Conservation (phyloP, 345 rosid species). For the Rubroshorea leprosula region DNA sequence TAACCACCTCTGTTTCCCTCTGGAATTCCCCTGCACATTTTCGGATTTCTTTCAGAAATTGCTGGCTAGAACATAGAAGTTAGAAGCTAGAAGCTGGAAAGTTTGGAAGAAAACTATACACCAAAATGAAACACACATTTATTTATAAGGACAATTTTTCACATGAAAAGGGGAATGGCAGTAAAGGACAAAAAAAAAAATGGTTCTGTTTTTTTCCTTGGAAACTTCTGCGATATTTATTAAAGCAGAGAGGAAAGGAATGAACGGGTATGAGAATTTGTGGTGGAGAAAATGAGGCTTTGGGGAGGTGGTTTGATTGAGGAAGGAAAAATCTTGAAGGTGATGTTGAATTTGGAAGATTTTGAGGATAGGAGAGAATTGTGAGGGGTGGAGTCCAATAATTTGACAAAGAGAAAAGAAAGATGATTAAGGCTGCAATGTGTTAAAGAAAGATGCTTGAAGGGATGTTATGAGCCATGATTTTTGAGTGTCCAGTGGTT, state of each 20-base stretch:
- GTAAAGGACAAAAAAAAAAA: conserved; percentile 15
- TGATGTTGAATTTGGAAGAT: background rate
- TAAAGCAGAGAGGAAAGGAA: background rate
- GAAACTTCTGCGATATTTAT: conserved; percentile 1
- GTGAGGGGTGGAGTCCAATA: conserved; percentile 5
- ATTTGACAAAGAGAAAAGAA: background rate
- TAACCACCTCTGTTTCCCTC: conserved; percentile 16
- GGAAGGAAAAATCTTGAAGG: background rate
- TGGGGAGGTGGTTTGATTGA: background rate
- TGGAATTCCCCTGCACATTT: conserved; percentile 51
- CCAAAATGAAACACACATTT: background rate
- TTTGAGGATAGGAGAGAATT: background rate
- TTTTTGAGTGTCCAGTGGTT: conserved; percentile 34
- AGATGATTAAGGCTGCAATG: conserved; percentile 14
- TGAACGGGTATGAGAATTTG: conserved; percentile 14
- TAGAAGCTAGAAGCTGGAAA: background rate
- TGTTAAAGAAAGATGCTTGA: conserved; percentile 20
- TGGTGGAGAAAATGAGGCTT: conserved; percentile 24
- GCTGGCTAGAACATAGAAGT: no score
- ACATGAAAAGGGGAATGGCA: conserved; percentile 15
- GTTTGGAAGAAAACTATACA: conserved; percentile 1
- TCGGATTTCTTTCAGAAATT: background rate
- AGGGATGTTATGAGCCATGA: conserved; percentile 19
- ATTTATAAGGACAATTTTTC: conserved; percentile 4
- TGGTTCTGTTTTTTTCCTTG: conserved; percentile 6